These are phyloP conservation scores for Skeletonema grethae DNA, from an alignment of 108 stramenopile species.

Conservation along the genomic window DNA sequence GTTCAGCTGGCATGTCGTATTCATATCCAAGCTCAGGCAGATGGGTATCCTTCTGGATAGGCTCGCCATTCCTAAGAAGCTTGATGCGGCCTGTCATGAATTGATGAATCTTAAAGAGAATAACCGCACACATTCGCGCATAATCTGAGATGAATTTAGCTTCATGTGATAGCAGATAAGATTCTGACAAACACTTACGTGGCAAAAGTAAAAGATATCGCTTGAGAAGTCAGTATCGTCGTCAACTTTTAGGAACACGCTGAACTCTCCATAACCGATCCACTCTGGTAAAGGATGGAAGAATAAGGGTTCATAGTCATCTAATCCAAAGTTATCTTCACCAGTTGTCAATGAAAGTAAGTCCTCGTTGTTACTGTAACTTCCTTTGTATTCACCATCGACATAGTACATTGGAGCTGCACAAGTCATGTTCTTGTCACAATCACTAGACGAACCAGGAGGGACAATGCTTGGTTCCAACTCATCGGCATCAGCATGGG, in stretches of 20 bases:
- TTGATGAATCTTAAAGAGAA: constrained; percentile 55
- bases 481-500: constrained; percentile 80
- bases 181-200: constrained; percentile 51
- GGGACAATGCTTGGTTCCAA: constrained; percentile 73
- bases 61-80: constrained; percentile 56
- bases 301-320: constrained; percentile 83
- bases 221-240: constrained; percentile 44
- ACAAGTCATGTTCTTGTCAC: constrained; percentile 47
- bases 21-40: constrained; percentile 58
- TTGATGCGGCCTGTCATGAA: constrained; percentile 77
- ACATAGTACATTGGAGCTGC: constrained; percentile 86
- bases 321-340: constrained; percentile 76
- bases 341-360: constrained; percentile 6
- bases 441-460: constrained; percentile 33
- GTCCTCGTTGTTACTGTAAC: constrained; percentile 52
- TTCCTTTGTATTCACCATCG: constrained; percentile 61
- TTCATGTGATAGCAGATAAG: background rate
- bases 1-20: constrained; percentile 45
- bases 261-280: constrained; percentile 62
- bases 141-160: background rate
- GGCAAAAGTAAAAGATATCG: constrained; percentile 95
- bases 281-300: constrained; percentile 77
- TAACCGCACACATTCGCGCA: background rate
- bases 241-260: constrained; percentile 63
- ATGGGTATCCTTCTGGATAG: constrained; percentile 34